These are phyloP conservation scores for Periglandula ipomoeae DNA, from an alignment of 2,329 filamentous ascomycete genomes.

Conservation along the genomic window DNA sequence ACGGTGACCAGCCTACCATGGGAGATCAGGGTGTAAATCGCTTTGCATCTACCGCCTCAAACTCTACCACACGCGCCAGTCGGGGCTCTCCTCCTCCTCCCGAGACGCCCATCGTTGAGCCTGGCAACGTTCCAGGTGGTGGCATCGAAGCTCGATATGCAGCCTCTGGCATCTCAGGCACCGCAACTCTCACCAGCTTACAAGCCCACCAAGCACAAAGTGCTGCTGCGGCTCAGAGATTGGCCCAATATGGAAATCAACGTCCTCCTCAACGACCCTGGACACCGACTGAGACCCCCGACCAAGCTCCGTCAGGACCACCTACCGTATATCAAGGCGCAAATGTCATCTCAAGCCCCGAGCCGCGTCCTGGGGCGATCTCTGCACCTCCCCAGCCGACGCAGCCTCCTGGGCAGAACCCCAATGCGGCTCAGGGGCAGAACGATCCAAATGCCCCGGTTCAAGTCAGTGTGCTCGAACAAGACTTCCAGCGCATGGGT, in stretches of 20 bases:
- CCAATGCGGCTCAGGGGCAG: conserved; percentile 11
- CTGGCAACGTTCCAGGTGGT: conserved; percentile 59
- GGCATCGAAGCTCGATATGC: conserved; percentile 90
- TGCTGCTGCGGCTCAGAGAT: conserved; percentile 70
- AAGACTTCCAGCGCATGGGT: conserved; percentile 77
- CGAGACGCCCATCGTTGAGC: conserved; percentile 77
- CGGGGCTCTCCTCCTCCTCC: conserved; percentile 90
- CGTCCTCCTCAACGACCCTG: conserved; percentile 54
- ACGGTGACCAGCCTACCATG: conserved; percentile 19
- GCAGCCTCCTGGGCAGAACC: neutral
- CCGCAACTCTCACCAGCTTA: conserved; percentile 70
- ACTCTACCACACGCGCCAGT: conserved; percentile 83
- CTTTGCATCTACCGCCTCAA: conserved; percentile 77
- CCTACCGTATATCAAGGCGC: conserved; percentile 87
- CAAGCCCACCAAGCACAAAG: conserved; percentile 53
- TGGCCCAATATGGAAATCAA: conserved; percentile 61
- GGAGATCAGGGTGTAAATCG: conserved; percentile 46
- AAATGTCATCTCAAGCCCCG: conserved; percentile 53
- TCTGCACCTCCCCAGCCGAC: conserved; percentile 33
- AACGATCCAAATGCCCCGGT: conserved; percentile 27
- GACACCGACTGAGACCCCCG: conserved; percentile 90
- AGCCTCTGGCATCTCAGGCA: conserved; percentile 80
- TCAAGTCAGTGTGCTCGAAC: conserved; percentile 66
- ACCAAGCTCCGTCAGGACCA: conserved; percentile 77
- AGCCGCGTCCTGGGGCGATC: conserved; percentile 28